These are phyloP conservation scores for Brassica cretica DNA, from an alignment of 345 rosid genomes.

Conservation along the genomic window DNA sequence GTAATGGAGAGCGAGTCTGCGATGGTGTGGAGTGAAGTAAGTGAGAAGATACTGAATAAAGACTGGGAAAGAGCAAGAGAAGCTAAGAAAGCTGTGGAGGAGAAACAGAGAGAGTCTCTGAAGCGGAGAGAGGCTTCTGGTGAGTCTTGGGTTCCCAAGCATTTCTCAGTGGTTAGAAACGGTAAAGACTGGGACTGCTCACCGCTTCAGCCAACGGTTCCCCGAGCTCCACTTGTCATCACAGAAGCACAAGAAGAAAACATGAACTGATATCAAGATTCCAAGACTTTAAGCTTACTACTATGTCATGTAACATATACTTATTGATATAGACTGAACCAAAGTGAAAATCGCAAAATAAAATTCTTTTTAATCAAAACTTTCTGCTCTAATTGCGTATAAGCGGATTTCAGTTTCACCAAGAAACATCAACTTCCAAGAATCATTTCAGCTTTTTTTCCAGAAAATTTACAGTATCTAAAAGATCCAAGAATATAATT, in stretches of 20 bases:
- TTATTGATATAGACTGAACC: background rate
- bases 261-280: slow-evolving; percentile 5
- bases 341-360: background rate
- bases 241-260: background rate
- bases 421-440: slow-evolving; percentile 16
- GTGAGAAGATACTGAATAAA: slow-evolving; percentile 52
- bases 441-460: slow-evolving; percentile 20
- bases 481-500: slow-evolving; percentile 18
- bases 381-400: slow-evolving; percentile 22
- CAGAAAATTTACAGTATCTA: slow-evolving; percentile 30
- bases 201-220: slow-evolving; percentile 50
- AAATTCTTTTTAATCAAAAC: slow-evolving; percentile 19
- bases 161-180: slow-evolving; percentile 46
- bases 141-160: slow-evolving; percentile 64
- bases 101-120: slow-evolving; percentile 53
- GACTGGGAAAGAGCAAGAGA: slow-evolving; percentile 76
- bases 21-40: slow-evolving; percentile 66
- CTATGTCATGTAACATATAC: background rate
- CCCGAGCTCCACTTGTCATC: slow-evolving; percentile 60
- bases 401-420: slow-evolving; percentile 22
- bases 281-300: background rate
- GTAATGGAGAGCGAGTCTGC: slow-evolving; percentile 59
- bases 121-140: slow-evolving; percentile 54
- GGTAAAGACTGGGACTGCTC: slow-evolving; percentile 63
- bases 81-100: slow-evolving; percentile 67